Percentiles rank a stretch among this genome's conserved stretches.
Evolutionary conservation across 257 asterid genomes (phyloP).

Genomic region (Marsdenia floribunda): DNA sequence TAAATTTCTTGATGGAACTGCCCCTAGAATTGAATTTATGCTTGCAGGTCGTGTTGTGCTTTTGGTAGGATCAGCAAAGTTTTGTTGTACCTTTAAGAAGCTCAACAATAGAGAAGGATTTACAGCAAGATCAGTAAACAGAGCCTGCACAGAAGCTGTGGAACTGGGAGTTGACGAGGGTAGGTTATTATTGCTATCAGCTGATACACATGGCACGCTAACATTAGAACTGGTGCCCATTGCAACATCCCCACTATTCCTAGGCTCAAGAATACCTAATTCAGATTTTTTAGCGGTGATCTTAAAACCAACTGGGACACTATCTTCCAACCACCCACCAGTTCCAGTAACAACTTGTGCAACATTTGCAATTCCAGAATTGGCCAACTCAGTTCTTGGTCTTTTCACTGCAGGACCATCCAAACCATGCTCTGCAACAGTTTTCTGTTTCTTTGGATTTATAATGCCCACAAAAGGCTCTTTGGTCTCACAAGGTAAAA

Average conservation of each 20-base stretch:
- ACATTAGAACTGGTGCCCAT: constrained; percentile 20
- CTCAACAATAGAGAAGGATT: constrained; percentile 80
- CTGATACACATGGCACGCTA: constrained; percentile 23
- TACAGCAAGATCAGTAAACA: constrained; percentile 61
- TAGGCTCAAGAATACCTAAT: constrained; percentile 15
- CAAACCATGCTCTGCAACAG: constrained; percentile 37
- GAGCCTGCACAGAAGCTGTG: constrained; percentile 51
- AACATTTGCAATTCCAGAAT: constrained; percentile 14
- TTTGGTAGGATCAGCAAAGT: constrained; percentile 44
- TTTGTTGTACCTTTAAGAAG: constrained; percentile 58
- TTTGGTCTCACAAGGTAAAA: constrained; percentile 36
- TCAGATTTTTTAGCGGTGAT: constrained; percentile 21
- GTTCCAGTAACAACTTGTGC: constrained; percentile 27
- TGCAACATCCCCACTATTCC: constrained; percentile 28
- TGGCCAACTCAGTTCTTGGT: constrained; percentile 47
- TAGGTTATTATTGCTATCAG: constrained; percentile 24
- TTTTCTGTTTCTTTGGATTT: constrained; percentile 55
- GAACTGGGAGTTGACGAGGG: constrained; percentile 33
- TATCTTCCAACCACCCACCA: constrained; percentile 51
- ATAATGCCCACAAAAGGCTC: constrained; percentile 38
- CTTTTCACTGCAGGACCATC: constrained; percentile 68
- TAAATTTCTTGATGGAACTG: constrained; percentile 37
- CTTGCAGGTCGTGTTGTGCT: constrained; percentile 30
- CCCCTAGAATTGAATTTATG: constrained; percentile 44
- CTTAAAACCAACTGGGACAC: constrained; percentile 34